phyloP scores from a whole-genome alignment of 176 grass and related monocot genomes.

The Bonia amplexicaulis region DNA sequence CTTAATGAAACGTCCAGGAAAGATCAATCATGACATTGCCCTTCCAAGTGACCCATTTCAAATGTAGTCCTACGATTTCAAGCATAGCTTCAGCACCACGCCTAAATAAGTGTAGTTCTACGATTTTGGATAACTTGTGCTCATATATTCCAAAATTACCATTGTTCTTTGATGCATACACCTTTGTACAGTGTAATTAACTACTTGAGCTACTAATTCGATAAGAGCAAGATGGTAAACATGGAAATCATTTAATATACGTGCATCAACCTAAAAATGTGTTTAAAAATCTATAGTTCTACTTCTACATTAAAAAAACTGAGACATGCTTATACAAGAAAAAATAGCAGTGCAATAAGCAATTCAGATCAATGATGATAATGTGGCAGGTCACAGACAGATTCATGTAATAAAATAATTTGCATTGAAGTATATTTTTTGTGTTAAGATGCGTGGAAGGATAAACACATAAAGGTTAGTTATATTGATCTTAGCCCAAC shows the following conservation, averaged over 20 bases:
- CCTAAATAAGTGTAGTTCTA: neutral
- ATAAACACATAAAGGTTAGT: no score
- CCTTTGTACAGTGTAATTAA: neutral
- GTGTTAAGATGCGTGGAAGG: no score
- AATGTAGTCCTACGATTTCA: neutral
- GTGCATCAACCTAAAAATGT: slow-evolving; percentile 2
- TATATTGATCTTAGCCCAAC: no score
- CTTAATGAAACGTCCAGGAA: neutral
- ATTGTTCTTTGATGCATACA: neutral
- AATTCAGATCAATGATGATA: slow-evolving; percentile 5
- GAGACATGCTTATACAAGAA: slow-evolving; percentile 17
- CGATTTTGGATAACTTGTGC: neutral
- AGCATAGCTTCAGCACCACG: neutral
- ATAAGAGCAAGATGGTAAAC: neutral
- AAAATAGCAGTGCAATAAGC: neutral
- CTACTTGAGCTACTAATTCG: neutral
- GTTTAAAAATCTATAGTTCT: neutral
- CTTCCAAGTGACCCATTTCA: neutral
- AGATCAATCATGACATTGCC: neutral
- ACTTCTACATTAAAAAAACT: neutral
- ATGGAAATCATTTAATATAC: neutral
- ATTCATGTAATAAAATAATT: neutral
- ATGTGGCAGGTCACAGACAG: neutral
- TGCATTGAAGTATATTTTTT: neutral
- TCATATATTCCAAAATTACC: neutral